Conservation (phyloP, 306 rosid species). For the Prunus fruticosa region DNA sequence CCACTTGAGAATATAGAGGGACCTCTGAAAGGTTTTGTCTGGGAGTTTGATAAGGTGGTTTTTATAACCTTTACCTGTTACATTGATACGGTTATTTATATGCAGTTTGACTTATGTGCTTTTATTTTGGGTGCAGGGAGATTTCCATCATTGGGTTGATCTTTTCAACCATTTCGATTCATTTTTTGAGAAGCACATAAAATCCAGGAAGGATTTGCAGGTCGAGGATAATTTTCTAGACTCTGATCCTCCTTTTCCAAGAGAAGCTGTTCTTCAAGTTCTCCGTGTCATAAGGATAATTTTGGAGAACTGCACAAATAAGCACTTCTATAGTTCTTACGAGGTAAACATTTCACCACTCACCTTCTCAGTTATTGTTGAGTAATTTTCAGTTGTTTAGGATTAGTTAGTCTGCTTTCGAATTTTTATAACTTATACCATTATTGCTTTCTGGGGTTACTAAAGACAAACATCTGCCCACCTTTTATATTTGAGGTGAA, state of each 20-base stretch:
- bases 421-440: neutral
- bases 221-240: constrained; percentile 71
- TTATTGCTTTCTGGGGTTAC: neutral
- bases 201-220: constrained; percentile 90
- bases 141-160: constrained; percentile 99
- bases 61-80: constrained; percentile 25
- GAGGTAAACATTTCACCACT: constrained; percentile 52
- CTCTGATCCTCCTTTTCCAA: constrained; percentile 85
- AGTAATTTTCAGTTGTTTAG: neutral
- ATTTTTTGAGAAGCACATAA: constrained; percentile 88
- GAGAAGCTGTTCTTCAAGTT: constrained; percentile 90
- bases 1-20: constrained; percentile 88
- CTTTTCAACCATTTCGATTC: constrained; percentile 95
- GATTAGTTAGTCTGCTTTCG: neutral
- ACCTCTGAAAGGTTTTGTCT: constrained; percentile 70
- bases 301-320: constrained; percentile 93
- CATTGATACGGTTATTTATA: constrained; percentile 17
- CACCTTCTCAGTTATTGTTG: neutral
- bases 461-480: too few relatives aligned
- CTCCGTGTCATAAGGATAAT: constrained; percentile 82
- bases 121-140: constrained; percentile 69
- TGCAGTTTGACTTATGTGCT: constrained; percentile 31
- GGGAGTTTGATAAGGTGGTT: constrained; percentile 96
- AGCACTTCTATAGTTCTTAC: constrained; percentile 90
- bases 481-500: too few relatives aligned